Base-by-base conservation (phyloP, 2,329 filamentous ascomycete species). In the Stromatinia cepivora region DNA sequence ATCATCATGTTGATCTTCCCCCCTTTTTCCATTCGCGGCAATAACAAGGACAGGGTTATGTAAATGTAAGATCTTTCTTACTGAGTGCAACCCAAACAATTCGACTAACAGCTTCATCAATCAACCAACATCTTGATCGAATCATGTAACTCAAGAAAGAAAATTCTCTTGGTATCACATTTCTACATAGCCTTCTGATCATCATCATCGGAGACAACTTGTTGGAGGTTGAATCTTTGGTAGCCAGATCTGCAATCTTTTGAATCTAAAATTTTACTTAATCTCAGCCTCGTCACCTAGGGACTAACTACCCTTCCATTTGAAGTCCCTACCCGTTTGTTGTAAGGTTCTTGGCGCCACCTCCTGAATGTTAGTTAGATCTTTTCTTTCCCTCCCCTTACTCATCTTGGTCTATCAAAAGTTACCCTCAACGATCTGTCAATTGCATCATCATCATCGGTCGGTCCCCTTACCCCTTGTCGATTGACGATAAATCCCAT, bases 291-390 rank as follows among this genome's bases (percentile, higher is more conserved):
- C 57, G 48, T 39, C 46, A 45, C 42, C 53, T 11, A 54, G 64
- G 52, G 56, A 25, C 45, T 36, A 53, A 25, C 45, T 36, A 53
- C 34, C 48, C 28, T 42, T 22, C 57, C n/a, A 28, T 45, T 4
- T 56, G 8, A 10, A 31, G 25, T 54, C 31, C 20, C 17, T 46
- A 17, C 13, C 45, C 45, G 45, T 62, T 62, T n/a, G 58, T 62
- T 34, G 42, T 45, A 42, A 46, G 17, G 6, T 20, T 36, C 57
- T 28, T 15, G 31, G 53, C 53, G 64, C 64, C 64, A 66, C 64
- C 64, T 57, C 64, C 64, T 66, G 64, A 66, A 66, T n/a, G 25
- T 25, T 42, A n/a, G 25, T 25, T 42, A n/a, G 34, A 48, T n/a
- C 3, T 34, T 6, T 34, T 39, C 42, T 34, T n/a, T n/a, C 31